Evolutionary conservation across 2,329 filamentous ascomycete genomes (phyloP), one percentile per base, ranked within the genome.

Genomic region (Exutisphaerella laricina): DNA sequence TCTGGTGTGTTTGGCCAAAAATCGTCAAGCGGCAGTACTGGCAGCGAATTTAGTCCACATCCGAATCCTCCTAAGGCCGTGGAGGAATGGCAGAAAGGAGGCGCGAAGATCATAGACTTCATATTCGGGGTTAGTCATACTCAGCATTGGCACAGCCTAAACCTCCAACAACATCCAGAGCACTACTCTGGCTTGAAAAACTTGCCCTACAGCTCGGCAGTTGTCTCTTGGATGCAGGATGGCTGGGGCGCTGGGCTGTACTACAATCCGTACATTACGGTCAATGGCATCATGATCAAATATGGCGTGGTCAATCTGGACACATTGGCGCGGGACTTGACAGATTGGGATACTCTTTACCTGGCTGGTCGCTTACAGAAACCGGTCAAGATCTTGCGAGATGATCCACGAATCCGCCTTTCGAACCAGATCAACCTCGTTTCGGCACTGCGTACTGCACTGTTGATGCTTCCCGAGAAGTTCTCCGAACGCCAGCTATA

Each of bases 21-120:
- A 53, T 53, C 55, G 7, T 49, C 49, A 5, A 63, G 64, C 30
- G 63, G 62, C 26, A 65, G 70, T 32, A 61, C 69, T 60, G 66
- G 69, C 47, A 66, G 70, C 48, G 70, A 81, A 38, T 71, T 78
- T 38, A 79, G 81, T 14, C 78, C 89, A 17, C 90, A 97, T 60
- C 84, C 89, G 5, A 82, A 88, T 48, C 82, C 90, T 1, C 87
- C 88, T 1, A 73, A 80, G 39, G 86, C 87, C 1, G 82, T 97
- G 5, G 73, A 84, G 53, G 86, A 88, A 54, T 85, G 88, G 54
- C 90, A 97, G 66, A 82, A 87, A 57, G 86, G 87, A 21, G 81
- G 82, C 1, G 88, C 88, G 9, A 96, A 96, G 70, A 94, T 97
- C 82, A 94, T 98, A 51, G 92, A 98, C 67, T 95, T 98, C 63